phyloP scores from a whole-genome alignment of 768 basidiomycete genomes.

The Bullera alba region DNA sequence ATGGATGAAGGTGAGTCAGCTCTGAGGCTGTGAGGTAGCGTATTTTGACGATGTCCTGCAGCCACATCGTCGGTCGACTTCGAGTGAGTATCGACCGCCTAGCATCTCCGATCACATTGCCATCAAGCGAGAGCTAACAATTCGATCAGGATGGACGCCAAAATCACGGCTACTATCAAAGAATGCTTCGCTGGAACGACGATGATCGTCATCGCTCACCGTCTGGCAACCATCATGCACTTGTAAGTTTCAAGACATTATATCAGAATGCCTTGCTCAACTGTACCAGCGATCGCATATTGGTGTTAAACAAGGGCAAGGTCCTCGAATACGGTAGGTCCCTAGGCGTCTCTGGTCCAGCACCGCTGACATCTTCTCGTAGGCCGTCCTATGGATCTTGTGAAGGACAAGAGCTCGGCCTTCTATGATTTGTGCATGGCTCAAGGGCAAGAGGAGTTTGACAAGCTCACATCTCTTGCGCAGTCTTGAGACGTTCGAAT shows the following conservation, averaged over 20 bases:
- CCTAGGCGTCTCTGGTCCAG: background rate
- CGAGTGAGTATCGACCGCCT: constrained; percentile 25
- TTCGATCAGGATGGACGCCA: constrained; percentile 40
- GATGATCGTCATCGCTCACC: constrained; percentile 45
- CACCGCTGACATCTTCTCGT: background rate
- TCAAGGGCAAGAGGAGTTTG: constrained; percentile 38
- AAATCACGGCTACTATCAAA: constrained; percentile 40
- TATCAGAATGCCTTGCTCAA: too few relatives aligned
- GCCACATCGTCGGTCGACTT: constrained; percentile 45
- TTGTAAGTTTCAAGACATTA: too few relatives aligned
- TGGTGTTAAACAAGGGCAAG: constrained; percentile 35
- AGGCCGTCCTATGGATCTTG: constrained; percentile 33
- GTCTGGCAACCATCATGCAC: constrained; percentile 43
- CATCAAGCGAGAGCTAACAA: background rate
- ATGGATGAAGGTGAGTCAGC: constrained; percentile 41
- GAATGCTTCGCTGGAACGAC: constrained; percentile 40
- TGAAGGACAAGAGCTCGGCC: constrained; percentile 14
- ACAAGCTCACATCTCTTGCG: constrained; percentile 19
- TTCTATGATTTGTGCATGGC: constrained; percentile 39
- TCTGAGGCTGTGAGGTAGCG: background rate
- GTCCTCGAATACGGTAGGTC: constrained; percentile 40
- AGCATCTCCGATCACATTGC: background rate
- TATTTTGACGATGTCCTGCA: background rate
- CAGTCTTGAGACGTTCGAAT: background rate
- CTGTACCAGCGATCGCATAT: constrained; percentile 26